A percentile compares a stretch with the other conserved stretches of the same genome.
phyloP scores from a whole-genome alignment of 306 rosid genomes.

The Begonia loranthoides region DNA sequence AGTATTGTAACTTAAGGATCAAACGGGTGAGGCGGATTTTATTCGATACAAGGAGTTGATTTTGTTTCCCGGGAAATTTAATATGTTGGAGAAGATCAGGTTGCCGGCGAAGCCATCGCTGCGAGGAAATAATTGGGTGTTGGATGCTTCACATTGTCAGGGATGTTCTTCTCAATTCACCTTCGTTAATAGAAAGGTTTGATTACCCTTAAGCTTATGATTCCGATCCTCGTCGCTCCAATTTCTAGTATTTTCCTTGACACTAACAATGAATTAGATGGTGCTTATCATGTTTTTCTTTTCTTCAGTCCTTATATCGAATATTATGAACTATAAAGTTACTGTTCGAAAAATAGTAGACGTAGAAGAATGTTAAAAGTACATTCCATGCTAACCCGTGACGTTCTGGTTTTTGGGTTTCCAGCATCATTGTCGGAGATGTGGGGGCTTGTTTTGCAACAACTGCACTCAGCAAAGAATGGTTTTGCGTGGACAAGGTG shows the following conservation, averaged over 20 bases:
- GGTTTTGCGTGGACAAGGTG: slow-evolving; percentile 94
- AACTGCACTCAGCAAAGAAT: slow-evolving; percentile 78
- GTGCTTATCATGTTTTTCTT: too few relatives aligned
- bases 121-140: slow-evolving; percentile 76
- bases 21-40: too few relatives aligned
- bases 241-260: too few relatives aligned
- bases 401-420: slow-evolving; percentile 10
- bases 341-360: too few relatives aligned
- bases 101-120: slow-evolving; percentile 77
- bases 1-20: too few relatives aligned
- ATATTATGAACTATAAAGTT: too few relatives aligned
- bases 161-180: slow-evolving; percentile 86
- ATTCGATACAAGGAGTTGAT: too few relatives aligned
- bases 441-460: slow-evolving; percentile 84
- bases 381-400: too few relatives aligned
- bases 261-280: too few relatives aligned
- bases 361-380: too few relatives aligned
- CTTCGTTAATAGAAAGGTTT: slow-evolving; percentile 96
- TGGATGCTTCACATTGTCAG: slow-evolving; percentile 86
- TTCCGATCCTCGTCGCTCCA: too few relatives aligned
- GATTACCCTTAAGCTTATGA: neutral
- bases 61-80: neutral
- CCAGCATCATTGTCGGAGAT: slow-evolving; percentile 96
- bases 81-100: slow-evolving; percentile 95
- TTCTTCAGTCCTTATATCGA: too few relatives aligned